Percentiles rank a stretch among this genome's conserved stretches.
Evolutionary conservation across 805 yeast genomes (phyloP).

Genomic region (Starmerella sp.): DNA sequence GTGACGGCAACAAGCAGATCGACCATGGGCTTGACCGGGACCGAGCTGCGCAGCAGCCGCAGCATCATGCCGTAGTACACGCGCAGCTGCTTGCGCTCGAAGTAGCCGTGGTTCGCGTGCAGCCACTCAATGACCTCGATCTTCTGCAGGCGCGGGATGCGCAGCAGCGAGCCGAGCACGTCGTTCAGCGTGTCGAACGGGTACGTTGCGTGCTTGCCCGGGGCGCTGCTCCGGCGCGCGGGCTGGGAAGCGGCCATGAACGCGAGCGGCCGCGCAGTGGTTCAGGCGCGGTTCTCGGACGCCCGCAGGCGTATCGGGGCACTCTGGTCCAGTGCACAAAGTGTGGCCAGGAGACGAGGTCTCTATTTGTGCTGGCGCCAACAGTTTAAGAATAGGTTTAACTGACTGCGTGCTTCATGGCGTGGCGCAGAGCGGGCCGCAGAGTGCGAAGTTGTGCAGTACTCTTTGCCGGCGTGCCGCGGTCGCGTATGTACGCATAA

Average conservation of each 20-base stretch:
- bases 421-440: too few species aligned
- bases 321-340: not conserved
- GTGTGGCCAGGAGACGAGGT: too few species aligned
- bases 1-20: conserved; percentile 10
- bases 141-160: conserved; percentile 12
- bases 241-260: not conserved
- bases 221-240: not conserved
- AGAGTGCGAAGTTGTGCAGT: too few species aligned
- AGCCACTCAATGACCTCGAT: conserved; percentile 14
- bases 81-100: conserved; percentile 4
- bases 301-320: not conserved
- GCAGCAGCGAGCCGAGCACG: conserved; percentile 4
- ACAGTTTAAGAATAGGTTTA: too few species aligned
- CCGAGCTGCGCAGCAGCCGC: conserved; percentile 4
- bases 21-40: conserved; percentile 13
- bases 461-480: too few species aligned
- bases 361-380: too few species aligned
- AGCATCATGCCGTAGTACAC: conserved; percentile 14
- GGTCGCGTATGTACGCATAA: not conserved
- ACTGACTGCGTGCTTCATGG: too few species aligned
- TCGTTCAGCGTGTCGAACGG: conserved; percentile 2
- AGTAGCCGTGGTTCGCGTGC: not conserved
- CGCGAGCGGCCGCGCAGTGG: not conserved
- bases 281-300: too few species aligned
- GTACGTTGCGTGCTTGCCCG: not conserved